Base-by-base conservation (phyloP, 139 green algal genomes). In the Tetradesmus obliquus region DNA sequence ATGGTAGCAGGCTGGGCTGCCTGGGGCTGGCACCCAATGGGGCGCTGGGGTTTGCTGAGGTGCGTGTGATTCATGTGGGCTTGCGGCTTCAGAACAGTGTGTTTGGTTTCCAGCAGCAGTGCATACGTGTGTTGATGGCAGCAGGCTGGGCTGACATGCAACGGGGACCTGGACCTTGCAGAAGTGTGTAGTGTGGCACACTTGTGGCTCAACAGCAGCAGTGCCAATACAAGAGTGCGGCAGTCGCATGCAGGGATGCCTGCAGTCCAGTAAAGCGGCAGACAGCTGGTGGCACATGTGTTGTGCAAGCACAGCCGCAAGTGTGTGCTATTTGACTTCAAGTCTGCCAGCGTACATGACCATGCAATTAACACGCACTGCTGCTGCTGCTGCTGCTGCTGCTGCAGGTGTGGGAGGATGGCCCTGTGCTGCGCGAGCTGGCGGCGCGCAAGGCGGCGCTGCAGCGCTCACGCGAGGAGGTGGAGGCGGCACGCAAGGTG, bases 361-460 rank as follows among this genome's bases (percentile, higher is more conserved):
- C 9, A 9, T 9, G 57, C 57, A 66, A 8, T 8, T 66, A 9
- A 66, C 57, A 66, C 19, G 60, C 60, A 22, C 60, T 71, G 60
- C 60, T 71, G 32, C 32, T 45, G 8, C 60, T 71, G 60, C 60
- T 71, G 8, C 60, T 71, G 60, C 60, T 71, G 60, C 60, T 71
- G 60, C 8, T 54, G 85, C 91, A 97, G 91, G 94, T 97, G 4
- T 99, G 97, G 97, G 96, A 98, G 89, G 96, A 98, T 74, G 97
- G 97, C 2, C 81, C 90, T 10, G 96, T 96, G 13, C 95, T 98
- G n/a, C 87, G 91, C 22, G 95, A 97, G 51, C 87, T 98, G 45
- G 71, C 91, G 9, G 19, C 17, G 2, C 92, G 92, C 54, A 55
- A 92, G 89, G 72, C 84, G 7, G 91, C 82, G 3, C 58, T 98